Conservation (phyloP, 345 rosid genomes). For the Populus alba region DNA sequence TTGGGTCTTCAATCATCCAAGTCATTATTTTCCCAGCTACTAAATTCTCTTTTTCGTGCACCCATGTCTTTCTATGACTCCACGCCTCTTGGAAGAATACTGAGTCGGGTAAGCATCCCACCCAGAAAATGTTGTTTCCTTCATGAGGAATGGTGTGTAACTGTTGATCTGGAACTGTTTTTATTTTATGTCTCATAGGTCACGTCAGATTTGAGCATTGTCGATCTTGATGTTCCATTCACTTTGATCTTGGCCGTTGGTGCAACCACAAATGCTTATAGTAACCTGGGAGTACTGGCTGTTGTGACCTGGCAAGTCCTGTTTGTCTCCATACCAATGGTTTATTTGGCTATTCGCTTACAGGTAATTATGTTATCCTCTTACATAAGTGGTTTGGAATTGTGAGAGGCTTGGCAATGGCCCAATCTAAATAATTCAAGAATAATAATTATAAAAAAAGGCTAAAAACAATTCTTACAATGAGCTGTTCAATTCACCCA, state of each 20-base stretch:
- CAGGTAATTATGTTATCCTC: slow-evolving; percentile 48
- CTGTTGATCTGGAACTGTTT: neutral
- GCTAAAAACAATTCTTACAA: too few relatives aligned
- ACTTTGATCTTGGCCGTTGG: slow-evolving; percentile 59
- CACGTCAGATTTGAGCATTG: slow-evolving; percentile 80
- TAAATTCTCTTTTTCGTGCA: slow-evolving; percentile 68
- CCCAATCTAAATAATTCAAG: too few relatives aligned
- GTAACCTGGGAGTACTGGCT: slow-evolving; percentile 76
- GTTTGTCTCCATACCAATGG: slow-evolving; percentile 69
- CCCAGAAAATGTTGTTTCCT: neutral
- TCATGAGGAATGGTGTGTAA: neutral
- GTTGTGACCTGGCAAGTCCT: slow-evolving; percentile 90
- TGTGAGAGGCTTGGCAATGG: too few relatives aligned
- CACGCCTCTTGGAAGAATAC: slow-evolving; percentile 82
- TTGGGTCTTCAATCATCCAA: slow-evolving; percentile 61
- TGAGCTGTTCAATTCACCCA: too few relatives aligned
- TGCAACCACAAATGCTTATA: slow-evolving; percentile 53
- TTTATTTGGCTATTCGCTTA: slow-evolving; percentile 59
- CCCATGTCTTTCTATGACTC: slow-evolving; percentile 93
- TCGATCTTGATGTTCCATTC: slow-evolving; percentile 86
- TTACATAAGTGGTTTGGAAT: neutral
- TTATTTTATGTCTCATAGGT: slow-evolving; percentile 36
- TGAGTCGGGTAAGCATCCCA: slow-evolving; percentile 53
- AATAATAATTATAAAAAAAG: too few relatives aligned
- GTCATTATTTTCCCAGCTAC: slow-evolving; percentile 62